phyloP scores from a whole-genome alignment of 441 rosid species.

The Hura crepitans region DNA sequence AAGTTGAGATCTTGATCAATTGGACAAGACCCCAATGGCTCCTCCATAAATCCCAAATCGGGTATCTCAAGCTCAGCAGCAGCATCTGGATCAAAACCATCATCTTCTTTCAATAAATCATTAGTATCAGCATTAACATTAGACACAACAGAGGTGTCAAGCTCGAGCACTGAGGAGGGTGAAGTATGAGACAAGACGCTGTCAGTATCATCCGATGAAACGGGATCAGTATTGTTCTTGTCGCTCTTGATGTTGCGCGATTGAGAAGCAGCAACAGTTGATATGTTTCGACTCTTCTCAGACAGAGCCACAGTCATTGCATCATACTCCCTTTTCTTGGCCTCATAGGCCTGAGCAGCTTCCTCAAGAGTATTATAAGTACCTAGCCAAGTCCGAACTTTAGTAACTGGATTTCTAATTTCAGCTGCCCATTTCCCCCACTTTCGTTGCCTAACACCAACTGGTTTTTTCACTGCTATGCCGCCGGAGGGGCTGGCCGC shows the following conservation, averaged over 20 bases:
- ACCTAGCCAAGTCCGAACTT: conserved; percentile 78
- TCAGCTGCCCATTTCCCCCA: conserved; percentile 99
- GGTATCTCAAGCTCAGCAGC: conserved; percentile 47
- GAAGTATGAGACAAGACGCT: conserved; percentile 48
- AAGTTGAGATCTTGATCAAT: conserved; percentile 40
- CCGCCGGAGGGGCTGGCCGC: background rate
- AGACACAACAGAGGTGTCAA: conserved; percentile 43
- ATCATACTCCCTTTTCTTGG: conserved; percentile 63
- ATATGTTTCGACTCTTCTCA: conserved; percentile 32
- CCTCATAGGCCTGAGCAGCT: conserved; percentile 74
- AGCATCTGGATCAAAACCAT: conserved; percentile 28
- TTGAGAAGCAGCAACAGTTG: conserved; percentile 25
- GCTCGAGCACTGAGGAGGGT: conserved; percentile 40
- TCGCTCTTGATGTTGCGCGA: conserved; percentile 1
- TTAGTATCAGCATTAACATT: conserved; percentile 21
- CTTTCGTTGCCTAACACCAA: conserved; percentile 85
- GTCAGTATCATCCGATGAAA: conserved; percentile 40
- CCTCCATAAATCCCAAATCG: conserved; percentile 41
- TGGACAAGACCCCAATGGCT: conserved; percentile 33
- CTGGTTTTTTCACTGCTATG: conserved; percentile 33
- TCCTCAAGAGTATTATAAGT: conserved; percentile 77
- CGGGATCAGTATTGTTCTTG: background rate
- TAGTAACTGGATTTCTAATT: conserved; percentile 71
- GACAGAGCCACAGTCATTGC: conserved; percentile 29
- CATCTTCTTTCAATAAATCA: conserved; percentile 23